Base-by-base conservation (phyloP, 768 basidiomycete species). In the Leccinellum luteum region DNA sequence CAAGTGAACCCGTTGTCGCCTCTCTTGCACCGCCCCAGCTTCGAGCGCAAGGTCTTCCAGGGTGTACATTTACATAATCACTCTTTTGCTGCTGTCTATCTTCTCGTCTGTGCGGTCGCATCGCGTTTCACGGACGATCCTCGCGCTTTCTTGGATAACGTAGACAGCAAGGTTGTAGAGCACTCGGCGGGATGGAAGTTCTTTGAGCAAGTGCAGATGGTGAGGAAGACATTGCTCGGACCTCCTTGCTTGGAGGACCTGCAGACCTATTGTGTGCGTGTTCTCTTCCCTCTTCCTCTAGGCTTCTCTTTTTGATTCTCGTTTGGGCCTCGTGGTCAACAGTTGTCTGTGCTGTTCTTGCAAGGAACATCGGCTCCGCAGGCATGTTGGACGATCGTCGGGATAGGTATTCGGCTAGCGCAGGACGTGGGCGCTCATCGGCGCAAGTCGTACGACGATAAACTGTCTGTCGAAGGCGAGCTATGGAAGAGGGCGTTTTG, bases 41-140 rank as follows among this genome's bases (percentile, higher is more conserved):
- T 94, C 61, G 79, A 85, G 38, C 73, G 75, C 23, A 73, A 76
- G 17, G 62, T 87, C 23, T 63, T 61, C 1, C 77, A 81, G 4
- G 79, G 79, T 0, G 63, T 84, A 2, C 84, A 90, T 63, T 66
- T 76, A n/a, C 69, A 62, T 1, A 77, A 89, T 54, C 54, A 76
- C 1, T 64, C 74, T 0, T 92, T 94, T 65, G 82, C 78, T 0
- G 71, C 80, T 1, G 79, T 82, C 0, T 79, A 90, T 25, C 75
- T 93, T 6, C 76, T 90, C 1, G 81, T 92, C 0, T 91, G 89
- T 65, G 90, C 92, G 0, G 75, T 84, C 19, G 91, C 79, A 3
- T 76, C 89, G 0, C 79, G 85, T 35, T 65, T 34, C 41, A 79
- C 79, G 12, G 74, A 84, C 25, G 87, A 92, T 64, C 78, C 77